A percentile compares a stretch with the other conserved stretches of the same genome.
Conservation (phyloP, 2,329 filamentous ascomycete genomes). For the Aspergillus proliferans region DNA sequence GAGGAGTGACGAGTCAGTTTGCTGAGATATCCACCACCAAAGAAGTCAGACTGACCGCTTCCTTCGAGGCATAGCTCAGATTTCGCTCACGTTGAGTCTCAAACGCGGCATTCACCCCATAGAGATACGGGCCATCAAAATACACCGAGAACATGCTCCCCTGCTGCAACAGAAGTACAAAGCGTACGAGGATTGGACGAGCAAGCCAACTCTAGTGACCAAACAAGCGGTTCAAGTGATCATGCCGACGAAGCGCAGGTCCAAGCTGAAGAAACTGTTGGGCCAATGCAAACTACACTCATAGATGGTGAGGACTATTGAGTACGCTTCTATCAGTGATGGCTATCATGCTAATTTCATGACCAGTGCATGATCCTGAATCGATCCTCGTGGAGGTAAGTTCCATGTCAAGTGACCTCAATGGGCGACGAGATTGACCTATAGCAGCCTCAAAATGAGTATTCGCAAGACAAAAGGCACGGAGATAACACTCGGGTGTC, state of each 20-base stretch:
- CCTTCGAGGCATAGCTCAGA: not conserved
- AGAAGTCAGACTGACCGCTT: not conserved
- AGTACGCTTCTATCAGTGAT: too few relatives aligned
- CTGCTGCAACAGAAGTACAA: not conserved
- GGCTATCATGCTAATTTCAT: too few relatives aligned
- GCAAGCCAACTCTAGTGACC: not conserved
- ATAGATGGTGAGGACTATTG: not conserved
- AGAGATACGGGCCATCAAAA: not conserved
- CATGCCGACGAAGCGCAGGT: not conserved
- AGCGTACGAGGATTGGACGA: not conserved
- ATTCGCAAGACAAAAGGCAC: not conserved
- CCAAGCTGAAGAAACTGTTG: not conserved
- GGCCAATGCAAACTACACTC: not conserved
- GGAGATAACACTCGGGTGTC: not conserved
- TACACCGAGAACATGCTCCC: not conserved
- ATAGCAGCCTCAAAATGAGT: not conserved
- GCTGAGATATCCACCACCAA: not conserved
- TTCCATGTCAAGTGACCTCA: too few relatives aligned
- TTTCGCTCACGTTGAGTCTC: not conserved
- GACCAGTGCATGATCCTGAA: too few relatives aligned
- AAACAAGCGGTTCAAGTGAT: not conserved
- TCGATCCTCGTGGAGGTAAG: too few relatives aligned
- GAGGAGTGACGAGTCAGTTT: not conserved
- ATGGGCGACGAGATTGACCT: not conserved
- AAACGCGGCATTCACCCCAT: not conserved